Evolutionary conservation across 495 filamentous ascomycete genomes (phyloP), one percentile per base, ranked within the genome.

Genomic region (Aspergillus sclerotioniger): DNA sequence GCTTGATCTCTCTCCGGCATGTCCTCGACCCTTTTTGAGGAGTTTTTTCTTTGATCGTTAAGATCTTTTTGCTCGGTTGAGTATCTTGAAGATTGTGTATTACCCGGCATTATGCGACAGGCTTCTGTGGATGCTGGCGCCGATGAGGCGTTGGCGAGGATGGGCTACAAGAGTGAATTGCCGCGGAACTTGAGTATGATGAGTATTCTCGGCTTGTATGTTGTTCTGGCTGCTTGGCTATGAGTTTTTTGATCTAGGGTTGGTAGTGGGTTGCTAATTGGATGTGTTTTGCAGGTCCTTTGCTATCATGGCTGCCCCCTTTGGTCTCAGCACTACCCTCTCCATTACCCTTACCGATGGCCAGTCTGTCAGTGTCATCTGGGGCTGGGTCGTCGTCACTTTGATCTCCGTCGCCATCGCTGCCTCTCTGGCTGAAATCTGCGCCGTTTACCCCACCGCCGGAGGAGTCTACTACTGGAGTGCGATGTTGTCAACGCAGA

Each of bases 381-480:
- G 85, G 85, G 87, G 87, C 17, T 80, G 90, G 62, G 75, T 90
- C 0, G 81, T 88, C 8, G 85, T 88, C 6, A 87, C 87, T 4
- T 65, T 90, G 9, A 88, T 87, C 68, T 89, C 87, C 61, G 65
- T 87, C 29, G 87, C 84, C 39, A 81, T 91, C 16, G 86, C 88
- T 13, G 84, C 86, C 4, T 89, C 86, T 1, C 73, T 91, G 28
- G 87, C 88, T n/a, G 88, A 91, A 65, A 90, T 90, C 67, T 78
- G 89, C 51, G 84, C 83, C 29, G 88, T 87, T 6, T 90, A 86
- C 62, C 88, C 88, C 8, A 90, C 86, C 16, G 78, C 82, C 47
- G 81, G 81, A 33, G 86, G 86, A 7, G 86, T 89, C 53, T 90
- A 90, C 60, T 86, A 90, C 70, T 91, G 88, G 88, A 88, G 86